Evolutionary conservation across 2,329 filamentous ascomycete species (phyloP).

Genomic region (Graphium sp.): DNA sequence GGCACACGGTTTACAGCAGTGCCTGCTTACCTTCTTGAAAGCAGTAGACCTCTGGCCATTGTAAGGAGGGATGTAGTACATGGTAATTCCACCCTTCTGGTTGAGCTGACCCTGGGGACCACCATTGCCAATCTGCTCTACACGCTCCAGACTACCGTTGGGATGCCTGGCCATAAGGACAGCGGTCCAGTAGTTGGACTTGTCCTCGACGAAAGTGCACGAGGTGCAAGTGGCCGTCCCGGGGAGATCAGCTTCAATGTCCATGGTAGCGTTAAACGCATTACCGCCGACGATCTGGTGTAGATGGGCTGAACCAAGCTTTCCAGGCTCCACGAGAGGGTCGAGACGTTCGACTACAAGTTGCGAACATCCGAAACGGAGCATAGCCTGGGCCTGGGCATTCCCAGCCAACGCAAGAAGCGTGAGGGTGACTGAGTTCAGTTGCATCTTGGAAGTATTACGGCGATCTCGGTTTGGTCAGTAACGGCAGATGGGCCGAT

Average conservation of each 20-base stretch:
- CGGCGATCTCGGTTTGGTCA: no score
- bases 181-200: constrained; percentile 17
- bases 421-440: no score
- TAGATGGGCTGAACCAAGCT: constrained; percentile 25
- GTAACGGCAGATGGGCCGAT: no score
- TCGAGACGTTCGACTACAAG: constrained; percentile 27
- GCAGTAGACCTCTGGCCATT: constrained; percentile 21
- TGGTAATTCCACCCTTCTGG: constrained; percentile 24
- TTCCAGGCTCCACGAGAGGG: constrained; percentile 26
- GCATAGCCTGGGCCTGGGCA: constrained; percentile 17
- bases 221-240: constrained; percentile 19
- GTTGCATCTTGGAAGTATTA: no score
- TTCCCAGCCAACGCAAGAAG: constrained; percentile 4
- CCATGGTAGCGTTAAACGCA: constrained; percentile 27
- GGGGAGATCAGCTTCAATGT: constrained; percentile 9
- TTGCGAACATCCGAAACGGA: constrained; percentile 29
- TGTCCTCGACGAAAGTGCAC: constrained; percentile 16
- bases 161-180: constrained; percentile 15
- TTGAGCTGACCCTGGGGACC: constrained; percentile 25
- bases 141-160: constrained; percentile 15
- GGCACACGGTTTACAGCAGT: no score
- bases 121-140: constrained; percentile 16
- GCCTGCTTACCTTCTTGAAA: constrained; percentile 23
- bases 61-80: constrained; percentile 23
- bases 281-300: constrained; percentile 29